Evolutionary conservation across 805 yeast species (phyloP), one percentile per base, ranked within the genome.

Genomic region (Ogataea haglerorum): DNA sequence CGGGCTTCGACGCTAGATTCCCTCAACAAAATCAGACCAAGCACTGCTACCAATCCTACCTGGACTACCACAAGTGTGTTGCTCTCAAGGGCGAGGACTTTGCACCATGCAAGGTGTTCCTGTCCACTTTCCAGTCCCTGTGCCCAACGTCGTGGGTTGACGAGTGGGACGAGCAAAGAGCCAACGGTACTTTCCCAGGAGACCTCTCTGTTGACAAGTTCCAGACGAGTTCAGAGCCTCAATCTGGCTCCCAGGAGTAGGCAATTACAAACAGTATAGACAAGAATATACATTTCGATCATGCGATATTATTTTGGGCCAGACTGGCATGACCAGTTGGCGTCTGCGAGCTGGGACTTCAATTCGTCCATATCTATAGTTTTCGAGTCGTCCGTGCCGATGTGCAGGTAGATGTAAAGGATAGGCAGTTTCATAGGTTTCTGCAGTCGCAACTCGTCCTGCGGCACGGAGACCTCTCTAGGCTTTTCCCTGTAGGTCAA

Each of bases 21-120:
- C 98, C 99, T 55, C 80, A 88, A 76, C 90, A 82, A 69, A 91
- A 91, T 81, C 99, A 91, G 73, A 87, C 97, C 60, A 89, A 85
- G 74, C 96, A 91, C 77, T 93, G 98, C 77, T 95, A 91, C 82
- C 97, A 91, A 75, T 78, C 91, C 57, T 93, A 91, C 74, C 88
- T 93, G 61, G 99, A 93, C 71, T 93, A 91, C 81, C 93, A 85
- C 83, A 90, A 89, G 70, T 93, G 99, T 76, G 80, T 93, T 65
- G 85, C 82, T 61, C 88, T 90, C 54, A 91, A 91, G 74, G 99
- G 99, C 64, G 97, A 91, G 72, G 98, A 90, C 48, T 93, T 93
- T 63, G 95, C 90, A 59, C 98, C 98, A 62, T 93, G 99, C 72
- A 78, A 89, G 71, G 90, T 86, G 58, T 93, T 93, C 75, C 86